Base-by-base conservation (phyloP, 352 stramenopile genomes). In the Pythium rishiriense region DNA sequence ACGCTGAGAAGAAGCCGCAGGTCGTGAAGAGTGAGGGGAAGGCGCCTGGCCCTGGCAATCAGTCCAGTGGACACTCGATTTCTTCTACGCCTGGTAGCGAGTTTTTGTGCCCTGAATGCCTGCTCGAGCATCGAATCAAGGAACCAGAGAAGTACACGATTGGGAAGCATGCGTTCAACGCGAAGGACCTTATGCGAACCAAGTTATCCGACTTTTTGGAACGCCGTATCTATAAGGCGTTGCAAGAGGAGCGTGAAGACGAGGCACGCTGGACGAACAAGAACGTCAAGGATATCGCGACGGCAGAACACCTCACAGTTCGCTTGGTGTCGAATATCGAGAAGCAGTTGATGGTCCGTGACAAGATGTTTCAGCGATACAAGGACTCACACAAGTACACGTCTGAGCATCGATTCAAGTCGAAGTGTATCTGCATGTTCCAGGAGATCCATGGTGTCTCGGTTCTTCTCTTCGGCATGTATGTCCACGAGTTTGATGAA, bases 401-500 rank as follows among this genome's bases (percentile, higher is more conserved):
- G 15, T 90, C 84, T 9, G 88, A 96, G 68, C 83, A 94, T 54
- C 90, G 90, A 15, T 97, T 97, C 72, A 96, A 98, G 61, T 98
- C 96, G 63, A 99, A 99, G 74, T 99, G 97, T 71, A 92, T 99
- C 53, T 94, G 99, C 64, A 97, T 99, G 66, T 99, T 99, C 72
- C 97, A 99, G 78, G 97, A 99, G 72, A 96, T 99, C 60, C 96
- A 99, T 71, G 97, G 97, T 29, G 97, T 99, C 17, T 98, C 99
- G 70, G 96, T 99, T 6, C 92, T 99, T 58, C 76, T 99, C 0
- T 99, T 99, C 74, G 97, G 96, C 43, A 98, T 99, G 72, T 99
- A 99, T 71, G 97, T 99, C 7, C 99, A 99, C 71, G 98, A 99
- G 70, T 99, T 99, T 69, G 97, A 98, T 66, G 93, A 99, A 62